These are phyloP conservation scores for Penicillium sp. DNA, from an alignment of 2,329 filamentous ascomycete genomes.

Conservation along the genomic window DNA sequence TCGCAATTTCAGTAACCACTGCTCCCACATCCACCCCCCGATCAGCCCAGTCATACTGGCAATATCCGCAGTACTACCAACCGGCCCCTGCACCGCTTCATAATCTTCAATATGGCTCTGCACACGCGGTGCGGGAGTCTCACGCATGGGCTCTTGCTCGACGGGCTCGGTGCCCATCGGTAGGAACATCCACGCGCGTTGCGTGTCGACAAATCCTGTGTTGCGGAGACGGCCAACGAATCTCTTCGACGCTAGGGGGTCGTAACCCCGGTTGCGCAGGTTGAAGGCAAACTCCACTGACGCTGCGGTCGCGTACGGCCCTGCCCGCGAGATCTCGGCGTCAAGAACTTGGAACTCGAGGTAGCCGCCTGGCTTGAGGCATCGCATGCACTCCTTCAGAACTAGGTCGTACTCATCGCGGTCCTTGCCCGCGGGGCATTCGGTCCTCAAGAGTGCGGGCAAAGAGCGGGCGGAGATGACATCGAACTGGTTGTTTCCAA, in stretches of 20 bases:
- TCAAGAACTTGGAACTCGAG: slow-evolving; percentile 89
- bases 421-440: slow-evolving; percentile 60
- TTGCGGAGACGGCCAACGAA: slow-evolving; percentile 73
- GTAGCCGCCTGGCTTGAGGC: slow-evolving; percentile 89
- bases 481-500: slow-evolving; percentile 82
- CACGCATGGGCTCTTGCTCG: slow-evolving; percentile 45
- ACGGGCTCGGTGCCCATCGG: slow-evolving; percentile 65
- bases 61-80: slow-evolving; percentile 68
- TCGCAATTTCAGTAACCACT: slow-evolving; percentile 87
- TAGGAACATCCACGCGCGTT: slow-evolving; percentile 83
- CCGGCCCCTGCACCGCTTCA: slow-evolving; percentile 55
- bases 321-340: slow-evolving; percentile 82
- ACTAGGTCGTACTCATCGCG: slow-evolving; percentile 86
- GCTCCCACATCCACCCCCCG: slow-evolving; percentile 90
- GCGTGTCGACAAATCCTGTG: slow-evolving; percentile 74
- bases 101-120: slow-evolving; percentile 45
- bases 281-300: slow-evolving; percentile 90
- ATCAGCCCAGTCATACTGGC: slow-evolving; percentile 77
- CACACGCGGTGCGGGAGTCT: slow-evolving; percentile 37
- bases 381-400: slow-evolving; percentile 79
- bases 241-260: slow-evolving; percentile 75
- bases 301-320: slow-evolving; percentile 73
- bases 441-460: slow-evolving; percentile 73
- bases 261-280: slow-evolving; percentile 85
- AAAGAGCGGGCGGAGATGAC: slow-evolving; percentile 86